These are phyloP conservation scores for Stephania japonica DNA, from an alignment of 164 flowering plant species.

Conservation along the genomic window DNA sequence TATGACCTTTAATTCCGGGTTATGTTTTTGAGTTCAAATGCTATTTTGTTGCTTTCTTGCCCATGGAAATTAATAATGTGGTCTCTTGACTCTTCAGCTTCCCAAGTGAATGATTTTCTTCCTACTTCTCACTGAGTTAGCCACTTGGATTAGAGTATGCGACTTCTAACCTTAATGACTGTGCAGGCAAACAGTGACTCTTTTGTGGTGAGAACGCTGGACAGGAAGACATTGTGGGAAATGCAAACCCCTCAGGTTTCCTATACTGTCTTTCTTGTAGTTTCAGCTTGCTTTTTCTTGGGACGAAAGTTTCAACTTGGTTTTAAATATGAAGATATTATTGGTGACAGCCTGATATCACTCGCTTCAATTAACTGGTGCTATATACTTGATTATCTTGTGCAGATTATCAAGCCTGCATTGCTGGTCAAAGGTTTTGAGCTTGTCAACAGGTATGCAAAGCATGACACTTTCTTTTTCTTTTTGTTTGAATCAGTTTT, in stretches of 20 bases:
- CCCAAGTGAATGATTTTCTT: neutral
- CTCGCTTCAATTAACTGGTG: neutral
- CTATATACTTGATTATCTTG: neutral
- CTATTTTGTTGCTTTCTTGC: neutral
- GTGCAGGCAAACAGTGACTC: conserved; percentile 72
- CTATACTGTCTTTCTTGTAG: neutral
- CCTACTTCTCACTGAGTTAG: neutral
- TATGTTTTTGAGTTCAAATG: neutral
- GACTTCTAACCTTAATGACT: conserved; percentile 2
- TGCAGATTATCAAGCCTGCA: conserved; percentile 67
- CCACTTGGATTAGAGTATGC: neutral
- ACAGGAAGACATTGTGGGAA: conserved; percentile 93
- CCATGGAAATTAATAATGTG: neutral
- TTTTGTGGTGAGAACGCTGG: conserved; percentile 79
- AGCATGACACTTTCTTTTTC: neutral
- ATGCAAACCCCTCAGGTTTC: conserved; percentile 86
- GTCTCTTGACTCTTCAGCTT: neutral
- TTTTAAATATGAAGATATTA: too few species aligned
- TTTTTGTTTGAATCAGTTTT: too few species aligned
- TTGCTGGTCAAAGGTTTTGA: conserved; percentile 71
- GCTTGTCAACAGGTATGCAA: conserved; percentile 61
- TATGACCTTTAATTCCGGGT: neutral
- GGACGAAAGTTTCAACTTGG: neutral
- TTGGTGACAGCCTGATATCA: too few species aligned
- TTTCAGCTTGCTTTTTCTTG: neutral